phyloP scores from a whole-genome alignment of 345 rosid genomes.

The Barbarea vulgaris region DNA sequence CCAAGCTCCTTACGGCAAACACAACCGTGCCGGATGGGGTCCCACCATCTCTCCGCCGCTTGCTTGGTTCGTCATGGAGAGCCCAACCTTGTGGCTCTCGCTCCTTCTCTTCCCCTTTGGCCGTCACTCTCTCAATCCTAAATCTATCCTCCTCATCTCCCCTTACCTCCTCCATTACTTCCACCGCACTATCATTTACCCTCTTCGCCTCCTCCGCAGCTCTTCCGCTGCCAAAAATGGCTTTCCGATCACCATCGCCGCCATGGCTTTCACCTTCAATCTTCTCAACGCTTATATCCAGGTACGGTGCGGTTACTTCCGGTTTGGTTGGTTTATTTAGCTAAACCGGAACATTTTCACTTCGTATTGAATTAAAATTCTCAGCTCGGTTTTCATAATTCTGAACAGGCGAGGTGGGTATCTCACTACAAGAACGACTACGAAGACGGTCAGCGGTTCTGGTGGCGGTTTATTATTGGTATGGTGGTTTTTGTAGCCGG shows the following conservation, averaged over 20 bases:
- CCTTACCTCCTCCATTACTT: conserved; percentile 83
- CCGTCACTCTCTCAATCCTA: conserved; percentile 55
- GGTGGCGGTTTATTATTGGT: conserved; percentile 60
- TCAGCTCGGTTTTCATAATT: not conserved
- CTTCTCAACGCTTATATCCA: conserved; percentile 73
- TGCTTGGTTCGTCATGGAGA: conserved; percentile 97
- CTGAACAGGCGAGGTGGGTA: conserved; percentile 61
- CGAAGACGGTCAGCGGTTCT: conserved; percentile 51
- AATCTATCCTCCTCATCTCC: conserved; percentile 58
- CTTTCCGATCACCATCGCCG: conserved; percentile 62
- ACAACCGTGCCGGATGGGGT: conserved; percentile 91
- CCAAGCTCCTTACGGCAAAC: conserved; percentile 95
- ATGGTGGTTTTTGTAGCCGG: conserved; percentile 56
- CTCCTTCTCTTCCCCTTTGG: conserved; percentile 73
- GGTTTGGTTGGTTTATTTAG: conserved; percentile 4
- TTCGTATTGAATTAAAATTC: not conserved
- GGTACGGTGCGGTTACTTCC: conserved; percentile 11
- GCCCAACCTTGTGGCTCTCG: conserved; percentile 79
- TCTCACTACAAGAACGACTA: conserved; percentile 70
- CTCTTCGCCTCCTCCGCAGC: conserved; percentile 57
- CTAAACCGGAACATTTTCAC: conserved; percentile 7
- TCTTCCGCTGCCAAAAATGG: not conserved
- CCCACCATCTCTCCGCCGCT: conserved; percentile 68
- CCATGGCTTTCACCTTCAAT: conserved; percentile 68
- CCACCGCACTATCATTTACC: conserved; percentile 78